These are phyloP conservation scores for Heliocybe sulcata DNA, from an alignment of 1,284 basidiomycete genomes.

Conservation along the genomic window DNA sequence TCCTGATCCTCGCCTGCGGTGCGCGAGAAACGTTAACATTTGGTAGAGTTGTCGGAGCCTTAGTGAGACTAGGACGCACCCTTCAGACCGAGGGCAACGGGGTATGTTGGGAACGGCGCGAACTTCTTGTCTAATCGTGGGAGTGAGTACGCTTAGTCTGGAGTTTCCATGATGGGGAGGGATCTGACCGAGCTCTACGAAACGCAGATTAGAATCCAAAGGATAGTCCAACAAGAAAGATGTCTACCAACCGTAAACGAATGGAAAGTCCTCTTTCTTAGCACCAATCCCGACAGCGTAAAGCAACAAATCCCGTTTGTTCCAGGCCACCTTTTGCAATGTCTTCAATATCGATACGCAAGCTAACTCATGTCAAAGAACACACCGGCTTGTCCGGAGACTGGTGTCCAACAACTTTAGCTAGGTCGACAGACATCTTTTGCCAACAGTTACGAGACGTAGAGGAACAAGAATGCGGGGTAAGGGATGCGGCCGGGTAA, in stretches of 20 bases:
- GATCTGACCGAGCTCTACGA: conserved; percentile 18
- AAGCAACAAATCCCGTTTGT: conserved; percentile 58
- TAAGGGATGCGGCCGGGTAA: no score
- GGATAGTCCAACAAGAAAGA: not conserved
- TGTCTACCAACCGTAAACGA: conserved; percentile 50
- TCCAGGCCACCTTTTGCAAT: conserved; percentile 57
- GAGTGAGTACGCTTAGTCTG: not conserved
- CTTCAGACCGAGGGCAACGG: conserved; percentile 48
- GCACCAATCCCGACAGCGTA: conserved; percentile 69
- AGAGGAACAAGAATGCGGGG: not conserved
- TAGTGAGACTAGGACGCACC: conserved; percentile 23
- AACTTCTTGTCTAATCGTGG: conserved; percentile 34
- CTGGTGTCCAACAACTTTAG: conserved; percentile 42
- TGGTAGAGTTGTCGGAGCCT: not conserved
- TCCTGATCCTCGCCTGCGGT: conserved; percentile 44
- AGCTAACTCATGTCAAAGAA: not conserved
- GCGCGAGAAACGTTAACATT: no score
- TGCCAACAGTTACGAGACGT: not conserved
- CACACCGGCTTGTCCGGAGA: conserved; percentile 38
- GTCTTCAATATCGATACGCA: not conserved
- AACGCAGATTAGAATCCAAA: not conserved
- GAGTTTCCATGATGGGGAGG: conserved; percentile 7
- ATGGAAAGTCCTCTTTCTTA: conserved; percentile 52
- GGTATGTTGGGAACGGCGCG: conserved; percentile 49
- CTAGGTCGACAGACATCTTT: conserved; percentile 34